Evolutionary conservation across 2,329 filamentous ascomycete genomes (phyloP).

Genomic region (Aspergillus calidoustus): DNA sequence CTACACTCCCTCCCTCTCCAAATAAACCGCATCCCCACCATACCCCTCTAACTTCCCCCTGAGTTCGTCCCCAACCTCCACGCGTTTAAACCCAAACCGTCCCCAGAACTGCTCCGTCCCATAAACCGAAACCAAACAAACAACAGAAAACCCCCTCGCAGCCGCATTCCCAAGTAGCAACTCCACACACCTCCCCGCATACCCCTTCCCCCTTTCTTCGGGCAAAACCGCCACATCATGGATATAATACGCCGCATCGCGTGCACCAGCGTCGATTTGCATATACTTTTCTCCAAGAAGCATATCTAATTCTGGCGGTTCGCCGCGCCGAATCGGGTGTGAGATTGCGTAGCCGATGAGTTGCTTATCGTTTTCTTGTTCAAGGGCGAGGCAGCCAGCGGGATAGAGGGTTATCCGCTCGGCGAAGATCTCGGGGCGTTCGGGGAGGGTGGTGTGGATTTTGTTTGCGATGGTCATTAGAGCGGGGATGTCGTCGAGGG

Average conservation of each 20-base stretch:
- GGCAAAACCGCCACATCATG: conserved; percentile 15
- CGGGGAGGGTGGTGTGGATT: conserved; percentile 15
- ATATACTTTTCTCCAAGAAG: neutral
- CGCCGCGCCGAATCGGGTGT: conserved; percentile 3
- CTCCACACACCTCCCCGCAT: neutral
- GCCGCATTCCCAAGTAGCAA: neutral
- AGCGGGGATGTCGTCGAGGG: conserved; percentile 1
- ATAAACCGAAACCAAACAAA: conserved; percentile 15
- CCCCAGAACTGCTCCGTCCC: conserved; percentile 10
- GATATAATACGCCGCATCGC: conserved; percentile 14
- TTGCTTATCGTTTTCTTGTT: neutral
- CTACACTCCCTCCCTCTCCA: neutral
- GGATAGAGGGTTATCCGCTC: conserved; percentile 14
- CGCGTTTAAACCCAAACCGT: conserved; percentile 3
- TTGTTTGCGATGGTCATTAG: conserved; percentile 3
- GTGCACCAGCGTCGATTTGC: neutral
- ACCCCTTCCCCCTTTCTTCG: neutral
- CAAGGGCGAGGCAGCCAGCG: conserved; percentile 8
- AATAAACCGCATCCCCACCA: conserved; percentile 4
- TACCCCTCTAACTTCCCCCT: conserved; percentile 7
- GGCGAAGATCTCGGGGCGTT: conserved; percentile 8
- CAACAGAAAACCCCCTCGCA: neutral
- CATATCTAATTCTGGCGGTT: conserved; percentile 1
- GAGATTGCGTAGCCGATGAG: conserved; percentile 13
- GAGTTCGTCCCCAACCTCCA: neutral